Evolutionary conservation across 2,329 filamentous ascomycete genomes (phyloP).

Genomic region (Paraphoma chrysanthemicola): DNA sequence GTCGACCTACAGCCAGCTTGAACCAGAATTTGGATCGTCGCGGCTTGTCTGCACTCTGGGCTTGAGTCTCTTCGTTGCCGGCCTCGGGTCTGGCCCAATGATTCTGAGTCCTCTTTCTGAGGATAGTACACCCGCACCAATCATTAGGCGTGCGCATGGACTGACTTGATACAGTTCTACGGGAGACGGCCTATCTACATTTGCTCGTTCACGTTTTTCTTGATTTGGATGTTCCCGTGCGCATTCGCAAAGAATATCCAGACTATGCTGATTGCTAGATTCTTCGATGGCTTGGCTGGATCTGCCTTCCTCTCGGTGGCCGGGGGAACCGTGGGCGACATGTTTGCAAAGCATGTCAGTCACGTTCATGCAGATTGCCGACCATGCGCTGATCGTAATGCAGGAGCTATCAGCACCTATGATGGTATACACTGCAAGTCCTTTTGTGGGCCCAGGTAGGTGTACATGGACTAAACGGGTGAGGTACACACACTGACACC

Average conservation of each 20-base stretch:
- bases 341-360: conserved; percentile 46
- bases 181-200: conserved; percentile 84
- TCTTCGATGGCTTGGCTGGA: conserved; percentile 77
- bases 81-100: conserved; percentile 67
- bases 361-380: background rate
- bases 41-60: conserved; percentile 79
- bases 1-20: conserved; percentile 78
- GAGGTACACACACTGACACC: no score
- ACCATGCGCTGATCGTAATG: conserved; percentile 11
- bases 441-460: conserved; percentile 58
- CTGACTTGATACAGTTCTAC: conserved; percentile 66
- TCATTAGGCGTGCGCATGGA: background rate
- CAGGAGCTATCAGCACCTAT: conserved; percentile 77
- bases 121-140: conserved; percentile 33
- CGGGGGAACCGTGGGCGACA: conserved; percentile 83
- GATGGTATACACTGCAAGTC: conserved; percentile 69
- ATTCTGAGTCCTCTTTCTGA: conserved; percentile 62
- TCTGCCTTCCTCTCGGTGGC: conserved; percentile 71
- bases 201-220: conserved; percentile 73
- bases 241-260: conserved; percentile 82
- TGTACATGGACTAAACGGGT: no score
- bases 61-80: conserved; percentile 82
- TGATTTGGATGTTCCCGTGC: conserved; percentile 82
- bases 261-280: conserved; percentile 79
- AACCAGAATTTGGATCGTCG: conserved; percentile 74